Percentiles rank a stretch among this genome's conserved stretches.
Evolutionary conservation across 148 eudicot genomes (phyloP).

Genomic region (Selenicereus undatus): DNA sequence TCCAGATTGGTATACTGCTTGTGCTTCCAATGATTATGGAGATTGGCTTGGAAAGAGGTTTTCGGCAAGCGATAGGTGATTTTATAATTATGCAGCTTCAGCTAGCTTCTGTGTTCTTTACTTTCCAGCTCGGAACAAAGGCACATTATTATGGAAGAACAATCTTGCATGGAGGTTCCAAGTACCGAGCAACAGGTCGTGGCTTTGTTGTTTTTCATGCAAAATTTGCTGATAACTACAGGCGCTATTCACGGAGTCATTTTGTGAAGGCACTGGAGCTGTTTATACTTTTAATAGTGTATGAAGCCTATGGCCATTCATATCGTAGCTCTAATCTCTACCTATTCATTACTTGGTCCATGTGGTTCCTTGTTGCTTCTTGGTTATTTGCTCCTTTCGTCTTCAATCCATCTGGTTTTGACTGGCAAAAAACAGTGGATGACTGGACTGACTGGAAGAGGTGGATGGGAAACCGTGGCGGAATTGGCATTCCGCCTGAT

Average conservation of each 20-base stretch:
- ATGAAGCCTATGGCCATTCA: constrained; percentile 73
- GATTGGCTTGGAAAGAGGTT: constrained; percentile 89
- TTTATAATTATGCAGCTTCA: constrained; percentile 94
- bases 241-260: constrained; percentile 90
- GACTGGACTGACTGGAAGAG: constrained; percentile 98
- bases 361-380: constrained; percentile 95
- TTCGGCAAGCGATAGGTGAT: constrained; percentile 86
- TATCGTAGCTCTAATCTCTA: constrained; percentile 72
- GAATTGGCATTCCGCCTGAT: constrained; percentile 75
- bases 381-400: constrained; percentile 98
- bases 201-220: constrained; percentile 98
- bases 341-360: constrained; percentile 82
- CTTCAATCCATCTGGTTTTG: constrained; percentile 96
- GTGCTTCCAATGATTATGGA: constrained; percentile 98
- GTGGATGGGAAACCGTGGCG: constrained; percentile 99
- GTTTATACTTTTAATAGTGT: constrained; percentile 62
- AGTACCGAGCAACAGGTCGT: constrained; percentile 96
- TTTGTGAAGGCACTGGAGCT: constrained; percentile 92
- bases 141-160: constrained; percentile 94
- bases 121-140: constrained; percentile 98
- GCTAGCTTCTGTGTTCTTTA: constrained; percentile 91
- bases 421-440: constrained; percentile 99
- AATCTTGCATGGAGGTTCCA: constrained; percentile 93
- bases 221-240: constrained; percentile 91
- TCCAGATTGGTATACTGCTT: constrained; percentile 80